Evolutionary conservation across 176 grass and related monocot species (phyloP).

Genomic region (Elymus sibiricus): DNA sequence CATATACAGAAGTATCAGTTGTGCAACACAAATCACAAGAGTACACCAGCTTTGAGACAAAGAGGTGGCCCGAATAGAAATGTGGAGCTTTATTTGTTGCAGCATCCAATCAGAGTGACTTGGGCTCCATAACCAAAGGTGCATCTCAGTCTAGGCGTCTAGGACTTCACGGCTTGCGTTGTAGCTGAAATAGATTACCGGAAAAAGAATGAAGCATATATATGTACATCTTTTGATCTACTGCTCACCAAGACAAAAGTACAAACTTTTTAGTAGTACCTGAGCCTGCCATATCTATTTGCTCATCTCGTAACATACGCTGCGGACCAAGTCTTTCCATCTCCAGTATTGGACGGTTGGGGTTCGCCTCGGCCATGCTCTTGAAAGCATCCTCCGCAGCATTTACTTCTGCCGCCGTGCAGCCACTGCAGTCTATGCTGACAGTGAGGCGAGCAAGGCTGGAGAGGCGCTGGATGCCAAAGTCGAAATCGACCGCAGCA

Average conservation of each 20-base stretch:
- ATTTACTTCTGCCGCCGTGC: not conserved
- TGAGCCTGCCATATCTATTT: not conserved
- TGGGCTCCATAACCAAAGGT: not conserved
- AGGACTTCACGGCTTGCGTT: not conserved
- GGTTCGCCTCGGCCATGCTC: not conserved
- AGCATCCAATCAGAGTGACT: not conserved
- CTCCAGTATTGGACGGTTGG: not conserved
- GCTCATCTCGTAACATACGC: fast-evolving
- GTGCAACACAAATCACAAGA: not conserved
- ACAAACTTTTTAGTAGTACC: not conserved
- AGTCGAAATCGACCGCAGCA: not conserved
- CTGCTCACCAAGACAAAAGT: not conserved
- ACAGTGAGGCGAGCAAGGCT: not conserved
- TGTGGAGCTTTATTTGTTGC: not conserved
- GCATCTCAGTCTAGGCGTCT: not conserved
- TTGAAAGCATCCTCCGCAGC: not conserved
- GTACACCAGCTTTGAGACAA: not conserved
- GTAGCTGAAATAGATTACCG: not conserved
- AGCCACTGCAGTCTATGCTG: fast-evolving
- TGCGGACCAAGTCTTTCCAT: not conserved
- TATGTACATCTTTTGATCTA: not conserved
- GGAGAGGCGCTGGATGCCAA: not conserved
- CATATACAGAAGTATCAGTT: not conserved
- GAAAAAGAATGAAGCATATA: not conserved
- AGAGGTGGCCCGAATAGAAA: not conserved